Percentiles rank a stretch among this genome's conserved stretches.
Evolutionary conservation across 202 grass and related monocot species (phyloP).

Genomic region (Musa balbisiana): DNA sequence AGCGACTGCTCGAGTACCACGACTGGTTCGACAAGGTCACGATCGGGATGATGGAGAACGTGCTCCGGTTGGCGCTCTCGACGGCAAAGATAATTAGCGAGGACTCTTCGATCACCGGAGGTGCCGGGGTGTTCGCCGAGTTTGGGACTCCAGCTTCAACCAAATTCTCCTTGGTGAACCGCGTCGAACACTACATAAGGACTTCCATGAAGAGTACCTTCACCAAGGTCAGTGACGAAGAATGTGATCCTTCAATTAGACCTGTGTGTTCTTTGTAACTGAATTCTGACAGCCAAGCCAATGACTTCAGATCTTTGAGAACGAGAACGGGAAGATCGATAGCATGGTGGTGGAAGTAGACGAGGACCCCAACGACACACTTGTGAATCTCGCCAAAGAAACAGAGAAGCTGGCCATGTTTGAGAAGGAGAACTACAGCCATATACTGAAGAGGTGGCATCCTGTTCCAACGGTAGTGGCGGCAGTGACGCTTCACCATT

Average conservation of each 20-base stretch:
- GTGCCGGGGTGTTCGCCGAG: conserved; percentile 16
- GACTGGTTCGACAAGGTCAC: conserved; percentile 35
- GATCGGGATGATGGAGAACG: conserved; percentile 36
- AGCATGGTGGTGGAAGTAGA: conserved; percentile 76
- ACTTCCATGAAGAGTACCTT: conserved; percentile 54
- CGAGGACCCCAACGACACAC: conserved; percentile 49
- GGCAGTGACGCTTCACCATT: conserved; percentile 62
- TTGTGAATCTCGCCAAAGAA: conserved; percentile 41
- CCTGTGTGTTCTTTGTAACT: too few species aligned
- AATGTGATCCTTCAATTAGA: too few species aligned
- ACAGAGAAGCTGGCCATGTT: conserved; percentile 45
- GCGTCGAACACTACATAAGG: conserved; percentile 46
- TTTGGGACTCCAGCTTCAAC: not conserved
- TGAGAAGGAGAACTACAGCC: conserved; percentile 31
- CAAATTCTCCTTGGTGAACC: conserved; percentile 18
- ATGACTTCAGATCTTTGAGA: conserved; percentile 41
- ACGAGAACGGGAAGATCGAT: conserved; percentile 37
- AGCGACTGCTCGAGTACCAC: conserved; percentile 55
- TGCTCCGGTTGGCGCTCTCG: conserved; percentile 37
- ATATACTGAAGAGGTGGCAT: conserved; percentile 23
- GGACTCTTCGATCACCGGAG: conserved; percentile 23
- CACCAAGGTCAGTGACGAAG: conserved; percentile 32
- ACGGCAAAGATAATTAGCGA: conserved; percentile 37
- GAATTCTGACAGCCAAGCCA: too few species aligned
- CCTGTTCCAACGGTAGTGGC: conserved; percentile 39